A percentile compares a stretch with the other conserved stretches of the same genome.
phyloP scores from a whole-genome alignment of 139 green algal genomes.

The Haematococcus lacustris region DNA sequence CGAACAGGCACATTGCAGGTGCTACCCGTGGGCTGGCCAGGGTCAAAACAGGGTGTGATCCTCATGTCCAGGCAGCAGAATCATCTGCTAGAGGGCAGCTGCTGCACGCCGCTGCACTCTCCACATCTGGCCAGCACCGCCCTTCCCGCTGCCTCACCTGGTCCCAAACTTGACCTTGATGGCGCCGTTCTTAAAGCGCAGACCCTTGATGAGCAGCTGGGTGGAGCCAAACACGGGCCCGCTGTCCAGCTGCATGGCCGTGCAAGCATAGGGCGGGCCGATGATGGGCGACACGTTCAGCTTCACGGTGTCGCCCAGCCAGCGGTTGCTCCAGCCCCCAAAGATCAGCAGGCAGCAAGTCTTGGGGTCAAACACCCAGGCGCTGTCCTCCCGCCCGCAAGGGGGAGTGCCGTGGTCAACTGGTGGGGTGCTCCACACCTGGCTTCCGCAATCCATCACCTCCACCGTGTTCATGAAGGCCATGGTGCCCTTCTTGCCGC shows the following conservation, averaged over 20 bases:
- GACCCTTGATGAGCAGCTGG: conserved; percentile 66
- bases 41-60: no score
- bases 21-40: no score
- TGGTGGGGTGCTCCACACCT: conserved; percentile 59
- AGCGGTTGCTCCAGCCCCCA: conserved; percentile 79
- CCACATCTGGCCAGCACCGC: no score
- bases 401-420: conserved; percentile 32
- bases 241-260: conserved; percentile 50
- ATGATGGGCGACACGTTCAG: conserved; percentile 80
- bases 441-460: conserved; percentile 68
- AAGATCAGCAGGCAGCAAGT: conserved; percentile 73
- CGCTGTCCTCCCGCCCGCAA: conserved; percentile 60
- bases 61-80: no score
- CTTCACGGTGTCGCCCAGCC: conserved; percentile 76
- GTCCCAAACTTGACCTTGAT: conserved; percentile 24
- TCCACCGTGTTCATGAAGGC: conserved; percentile 67
- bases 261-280: conserved; percentile 83
- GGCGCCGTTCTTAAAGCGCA: conserved; percentile 68
- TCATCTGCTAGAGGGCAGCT: no score
- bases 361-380: conserved; percentile 74
- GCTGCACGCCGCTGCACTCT: no score
- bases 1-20: no score
- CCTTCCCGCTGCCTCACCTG: no score
- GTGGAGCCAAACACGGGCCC: conserved; percentile 78
- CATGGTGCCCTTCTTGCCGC: conserved; percentile 72